These are phyloP conservation scores for Arthrobotrys sphaeroides DNA, from an alignment of 2,329 filamentous ascomycete genomes.

Conservation along the genomic window DNA sequence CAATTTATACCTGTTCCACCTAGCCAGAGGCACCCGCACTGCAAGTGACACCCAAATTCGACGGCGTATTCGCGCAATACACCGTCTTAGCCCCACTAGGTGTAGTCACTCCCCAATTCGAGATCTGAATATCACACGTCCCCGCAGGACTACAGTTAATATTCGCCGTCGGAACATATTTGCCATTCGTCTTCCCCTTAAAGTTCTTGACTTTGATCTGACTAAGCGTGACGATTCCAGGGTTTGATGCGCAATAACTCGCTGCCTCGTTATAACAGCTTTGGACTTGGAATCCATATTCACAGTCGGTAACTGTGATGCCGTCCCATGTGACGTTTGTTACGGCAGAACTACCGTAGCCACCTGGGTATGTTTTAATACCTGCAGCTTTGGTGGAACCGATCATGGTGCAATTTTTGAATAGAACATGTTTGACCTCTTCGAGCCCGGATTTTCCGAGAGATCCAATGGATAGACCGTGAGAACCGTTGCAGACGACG, in stretches of 20 bases:
- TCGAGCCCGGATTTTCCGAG: conserved; percentile 62
- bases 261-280: conserved; percentile 62
- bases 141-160: conserved; percentile 61
- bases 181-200: conserved; percentile 61
- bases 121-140: conserved; percentile 61
- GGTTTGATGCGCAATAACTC: conserved; percentile 60
- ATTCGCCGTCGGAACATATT: conserved; percentile 61
- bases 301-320: conserved; percentile 61
- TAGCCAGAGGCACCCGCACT: conserved; percentile 60
- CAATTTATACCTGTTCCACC: too few relatives aligned
- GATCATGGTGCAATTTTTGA: conserved; percentile 62
- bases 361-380: conserved; percentile 64
- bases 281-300: conserved; percentile 65
- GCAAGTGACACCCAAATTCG: conserved; percentile 59
- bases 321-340: conserved; percentile 63
- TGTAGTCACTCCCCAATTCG: conserved; percentile 60
- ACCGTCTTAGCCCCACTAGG: conserved; percentile 59
- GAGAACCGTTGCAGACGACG: conserved; percentile 64
- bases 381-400: conserved; percentile 63
- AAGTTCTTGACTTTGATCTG: conserved; percentile 61
- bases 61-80: conserved; percentile 60
- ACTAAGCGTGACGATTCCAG: conserved; percentile 60
- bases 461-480: conserved; percentile 65
- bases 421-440: conserved; percentile 63
- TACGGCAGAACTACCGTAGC: conserved; percentile 61